Percentiles rank a stretch among this genome's conserved stretches.
phyloP scores from a whole-genome alignment of 202 grass and related monocot species.

The Musa balbisiana region DNA sequence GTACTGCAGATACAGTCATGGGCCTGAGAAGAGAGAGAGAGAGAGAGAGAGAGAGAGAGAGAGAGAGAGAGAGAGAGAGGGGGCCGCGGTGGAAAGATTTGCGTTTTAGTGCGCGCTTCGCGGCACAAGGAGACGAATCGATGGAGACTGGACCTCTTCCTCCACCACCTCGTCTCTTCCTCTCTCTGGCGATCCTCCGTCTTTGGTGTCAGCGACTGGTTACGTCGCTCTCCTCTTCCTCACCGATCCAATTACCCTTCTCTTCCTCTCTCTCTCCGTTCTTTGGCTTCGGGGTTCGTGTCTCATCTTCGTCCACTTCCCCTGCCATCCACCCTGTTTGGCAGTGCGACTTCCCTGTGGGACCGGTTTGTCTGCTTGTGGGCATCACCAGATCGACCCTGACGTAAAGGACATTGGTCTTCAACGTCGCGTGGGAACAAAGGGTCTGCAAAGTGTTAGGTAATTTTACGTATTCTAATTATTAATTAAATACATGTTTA shows the following conservation, averaged over 20 bases:
- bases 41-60: conserved; percentile 1
- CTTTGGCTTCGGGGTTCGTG: background rate
- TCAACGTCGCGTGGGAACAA: too few relatives aligned
- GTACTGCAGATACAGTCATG: too few relatives aligned
- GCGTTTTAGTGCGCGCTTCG: conserved; percentile 30
- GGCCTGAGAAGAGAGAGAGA: conserved; percentile 2
- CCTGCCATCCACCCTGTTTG: background rate
- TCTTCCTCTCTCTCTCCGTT: background rate
- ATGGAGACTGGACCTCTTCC: conserved; percentile 17
- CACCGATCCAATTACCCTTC: too few relatives aligned
- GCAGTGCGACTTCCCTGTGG: background rate
- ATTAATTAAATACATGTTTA: too few relatives aligned
- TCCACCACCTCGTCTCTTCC: background rate
- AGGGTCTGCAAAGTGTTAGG: too few relatives aligned
- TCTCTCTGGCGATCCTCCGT: background rate
- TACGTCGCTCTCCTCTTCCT: conserved; percentile 10
- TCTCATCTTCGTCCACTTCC: background rate
- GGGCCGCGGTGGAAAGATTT: background rate
- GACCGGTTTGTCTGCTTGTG: background rate
- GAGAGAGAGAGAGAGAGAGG: background rate
- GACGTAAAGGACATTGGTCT: too few relatives aligned
- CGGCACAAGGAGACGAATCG: conserved; percentile 29
- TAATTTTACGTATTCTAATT: too few relatives aligned
- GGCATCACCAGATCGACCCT: too few relatives aligned
- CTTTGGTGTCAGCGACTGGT: conserved; percentile 17